phyloP scores from a whole-genome alignment of 257 asterid species.

The Anisodus acutangulus region DNA sequence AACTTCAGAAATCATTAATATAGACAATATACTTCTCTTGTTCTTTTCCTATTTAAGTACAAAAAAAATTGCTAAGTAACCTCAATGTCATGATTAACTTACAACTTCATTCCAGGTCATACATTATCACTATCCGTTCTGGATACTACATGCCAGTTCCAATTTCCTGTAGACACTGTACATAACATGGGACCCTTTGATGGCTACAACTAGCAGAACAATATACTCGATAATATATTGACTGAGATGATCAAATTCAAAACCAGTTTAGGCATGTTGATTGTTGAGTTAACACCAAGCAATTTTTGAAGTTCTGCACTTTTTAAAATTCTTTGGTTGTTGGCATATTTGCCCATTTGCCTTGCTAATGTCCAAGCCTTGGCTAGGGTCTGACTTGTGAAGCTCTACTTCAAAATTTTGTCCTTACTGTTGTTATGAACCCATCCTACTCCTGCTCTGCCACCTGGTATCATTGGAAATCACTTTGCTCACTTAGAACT shows the following conservation, averaged over 20 bases:
- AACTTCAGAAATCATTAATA: not conserved
- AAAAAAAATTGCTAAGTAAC: not conserved
- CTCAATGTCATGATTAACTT: not conserved
- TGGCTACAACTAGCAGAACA: not conserved
- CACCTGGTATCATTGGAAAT: not conserved
- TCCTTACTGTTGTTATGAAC: not conserved
- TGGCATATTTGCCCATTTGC: conserved; percentile 13
- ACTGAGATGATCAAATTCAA: not conserved
- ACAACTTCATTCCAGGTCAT: not conserved
- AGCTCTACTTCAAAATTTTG: not conserved
- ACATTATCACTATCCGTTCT: not conserved
- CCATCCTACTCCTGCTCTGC: not conserved
- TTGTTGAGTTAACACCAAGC: not conserved
- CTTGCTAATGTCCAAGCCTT: not conserved
- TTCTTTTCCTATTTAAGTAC: not conserved
- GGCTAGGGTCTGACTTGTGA: not conserved
- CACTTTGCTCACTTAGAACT: not conserved
- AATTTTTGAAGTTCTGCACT: not conserved
- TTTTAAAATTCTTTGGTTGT: not conserved
- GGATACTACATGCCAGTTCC: not conserved
- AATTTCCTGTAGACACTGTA: not conserved
- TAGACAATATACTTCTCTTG: not conserved
- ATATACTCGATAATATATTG: not conserved
- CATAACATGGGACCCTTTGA: not conserved
- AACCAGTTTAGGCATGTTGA: not conserved